These are phyloP conservation scores for Trametes cingulata DNA, from an alignment of 768 basidiomycete genomes.

Conservation along the genomic window DNA sequence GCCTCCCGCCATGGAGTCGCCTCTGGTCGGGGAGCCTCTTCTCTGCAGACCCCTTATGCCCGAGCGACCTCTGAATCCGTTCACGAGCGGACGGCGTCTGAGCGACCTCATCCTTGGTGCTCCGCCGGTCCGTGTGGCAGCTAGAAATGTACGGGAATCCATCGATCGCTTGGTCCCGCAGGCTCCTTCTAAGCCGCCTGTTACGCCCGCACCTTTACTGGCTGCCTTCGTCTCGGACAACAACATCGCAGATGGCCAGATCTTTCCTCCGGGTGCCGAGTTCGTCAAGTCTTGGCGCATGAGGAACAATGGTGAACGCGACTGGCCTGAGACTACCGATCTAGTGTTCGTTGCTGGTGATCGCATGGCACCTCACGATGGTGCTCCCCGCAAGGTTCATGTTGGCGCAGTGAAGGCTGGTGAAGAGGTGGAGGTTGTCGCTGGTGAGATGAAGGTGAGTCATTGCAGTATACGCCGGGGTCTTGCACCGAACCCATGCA, in stretches of 20 bases:
- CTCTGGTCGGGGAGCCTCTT: conserved; percentile 29
- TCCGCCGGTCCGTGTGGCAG: not conserved
- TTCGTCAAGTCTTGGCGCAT: conserved; percentile 85
- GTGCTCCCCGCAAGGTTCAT: conserved; percentile 35
- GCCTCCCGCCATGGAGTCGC: conserved; percentile 17
- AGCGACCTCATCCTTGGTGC: conserved; percentile 13
- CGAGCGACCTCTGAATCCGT: conserved; percentile 4
- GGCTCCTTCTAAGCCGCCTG: not conserved
- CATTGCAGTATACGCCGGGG: not conserved
- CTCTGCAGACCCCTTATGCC: conserved; percentile 23
- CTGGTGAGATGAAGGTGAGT: conserved; percentile 71
- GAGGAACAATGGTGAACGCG: conserved; percentile 57
- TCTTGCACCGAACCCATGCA: too few relatives aligned
- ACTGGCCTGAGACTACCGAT: conserved; percentile 72
- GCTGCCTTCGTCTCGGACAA: conserved; percentile 66
- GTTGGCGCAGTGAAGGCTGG: conserved; percentile 63
- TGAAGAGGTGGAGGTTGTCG: conserved; percentile 62
- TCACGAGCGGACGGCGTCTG: not conserved
- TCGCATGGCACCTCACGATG: conserved; percentile 44
- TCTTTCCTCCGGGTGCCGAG: conserved; percentile 80
- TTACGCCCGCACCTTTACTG: conserved; percentile 35
- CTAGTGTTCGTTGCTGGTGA: conserved; percentile 74
- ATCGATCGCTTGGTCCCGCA: not conserved
- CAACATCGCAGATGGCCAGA: conserved; percentile 73
- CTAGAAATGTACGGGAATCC: conserved; percentile 7